These are phyloP conservation scores for Melastoma malabathricum DNA, from an alignment of 345 rosid genomes.

Conservation along the genomic window DNA sequence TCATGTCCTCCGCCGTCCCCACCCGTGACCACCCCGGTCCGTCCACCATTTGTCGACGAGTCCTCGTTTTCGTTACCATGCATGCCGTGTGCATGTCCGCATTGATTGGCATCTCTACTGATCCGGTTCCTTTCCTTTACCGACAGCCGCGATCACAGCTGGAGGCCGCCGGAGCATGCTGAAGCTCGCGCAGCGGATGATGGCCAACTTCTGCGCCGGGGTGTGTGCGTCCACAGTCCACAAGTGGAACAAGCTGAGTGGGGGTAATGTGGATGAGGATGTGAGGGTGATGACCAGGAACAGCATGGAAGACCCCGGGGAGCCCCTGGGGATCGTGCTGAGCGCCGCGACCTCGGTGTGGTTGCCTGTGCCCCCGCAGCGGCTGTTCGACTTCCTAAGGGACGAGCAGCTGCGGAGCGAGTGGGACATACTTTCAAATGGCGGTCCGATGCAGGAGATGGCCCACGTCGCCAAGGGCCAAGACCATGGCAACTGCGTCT, in stretches of 20 bases:
- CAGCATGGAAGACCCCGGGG: slow-evolving; percentile 79
- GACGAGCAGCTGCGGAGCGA: slow-evolving; percentile 76
- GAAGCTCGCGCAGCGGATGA: slow-evolving; percentile 86
- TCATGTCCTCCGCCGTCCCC: slow-evolving; percentile 61
- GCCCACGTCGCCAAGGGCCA: slow-evolving; percentile 94
- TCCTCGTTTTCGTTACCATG: neutral
- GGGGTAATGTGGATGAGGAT: slow-evolving; percentile 61
- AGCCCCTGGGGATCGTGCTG: slow-evolving; percentile 80
- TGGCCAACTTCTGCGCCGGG: slow-evolving; percentile 85
- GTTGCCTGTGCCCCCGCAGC: slow-evolving; percentile 69
- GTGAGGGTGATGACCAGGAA: slow-evolving; percentile 86
- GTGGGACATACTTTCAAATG: slow-evolving; percentile 97
- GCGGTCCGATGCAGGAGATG: slow-evolving; percentile 97
- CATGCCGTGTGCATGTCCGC: neutral
- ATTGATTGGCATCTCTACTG: neutral
- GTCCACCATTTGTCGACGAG: neutral
- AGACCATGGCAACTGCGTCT: slow-evolving; percentile 88
- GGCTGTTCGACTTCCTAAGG: slow-evolving; percentile 68
- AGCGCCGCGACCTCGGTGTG: slow-evolving; percentile 94
- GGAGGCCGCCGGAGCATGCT: slow-evolving; percentile 86
- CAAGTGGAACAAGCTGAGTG: slow-evolving; percentile 73
- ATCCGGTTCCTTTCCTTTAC: neutral
- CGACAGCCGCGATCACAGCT: slow-evolving; percentile 31
- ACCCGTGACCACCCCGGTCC: slow-evolving; percentile 45
- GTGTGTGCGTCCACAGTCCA: slow-evolving; percentile 84